Evolutionary conservation across 2,329 filamentous ascomycete genomes (phyloP).

Genomic region (Pleochaeta shiraiana): DNA sequence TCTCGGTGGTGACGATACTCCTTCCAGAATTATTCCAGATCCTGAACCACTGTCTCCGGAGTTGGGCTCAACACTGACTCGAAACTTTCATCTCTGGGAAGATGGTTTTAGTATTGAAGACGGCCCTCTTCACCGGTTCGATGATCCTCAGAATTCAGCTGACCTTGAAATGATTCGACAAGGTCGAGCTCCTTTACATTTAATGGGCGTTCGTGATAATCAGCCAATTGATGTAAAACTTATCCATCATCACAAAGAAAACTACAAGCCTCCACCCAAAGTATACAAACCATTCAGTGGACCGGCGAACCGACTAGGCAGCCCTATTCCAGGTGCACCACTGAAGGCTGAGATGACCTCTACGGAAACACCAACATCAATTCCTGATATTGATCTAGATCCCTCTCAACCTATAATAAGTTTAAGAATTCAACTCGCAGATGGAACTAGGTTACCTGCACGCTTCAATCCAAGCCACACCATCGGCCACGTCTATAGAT

Average conservation of each 20-base stretch:
- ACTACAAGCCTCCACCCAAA: slow-evolving; percentile 51
- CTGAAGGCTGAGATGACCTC: slow-evolving; percentile 20
- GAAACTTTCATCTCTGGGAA: slow-evolving; percentile 58
- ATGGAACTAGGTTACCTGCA: slow-evolving; percentile 55
- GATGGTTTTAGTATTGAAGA: slow-evolving; percentile 77
- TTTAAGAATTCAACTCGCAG: slow-evolving; percentile 56
- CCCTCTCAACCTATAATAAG: slow-evolving; percentile 42
- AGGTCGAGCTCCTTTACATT: slow-evolving; percentile 52
- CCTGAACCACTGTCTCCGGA: slow-evolving; percentile 22
- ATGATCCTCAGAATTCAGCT: slow-evolving; percentile 52
- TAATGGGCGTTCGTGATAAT: slow-evolving; percentile 54
- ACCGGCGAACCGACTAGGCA: slow-evolving; percentile 50
- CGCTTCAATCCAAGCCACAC: slow-evolving; percentile 67
- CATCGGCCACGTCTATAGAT: slow-evolving; percentile 54
- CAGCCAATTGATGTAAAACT: slow-evolving; percentile 65
- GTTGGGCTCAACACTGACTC: slow-evolving; percentile 28
- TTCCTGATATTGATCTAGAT: slow-evolving; percentile 30
- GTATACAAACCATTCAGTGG: slow-evolving; percentile 58
- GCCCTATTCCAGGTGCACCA: slow-evolving; percentile 44
- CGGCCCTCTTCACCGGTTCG: slow-evolving; percentile 54
- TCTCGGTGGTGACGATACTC: slow-evolving; percentile 54
- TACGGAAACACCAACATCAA: slow-evolving; percentile 17
- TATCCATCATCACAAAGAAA: slow-evolving; percentile 40
- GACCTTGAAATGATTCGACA: slow-evolving; percentile 56
- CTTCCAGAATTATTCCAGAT: slow-evolving; percentile 46